phyloP scores from a whole-genome alignment of 2,329 filamentous ascomycete species.

The Nemania abortiva region DNA sequence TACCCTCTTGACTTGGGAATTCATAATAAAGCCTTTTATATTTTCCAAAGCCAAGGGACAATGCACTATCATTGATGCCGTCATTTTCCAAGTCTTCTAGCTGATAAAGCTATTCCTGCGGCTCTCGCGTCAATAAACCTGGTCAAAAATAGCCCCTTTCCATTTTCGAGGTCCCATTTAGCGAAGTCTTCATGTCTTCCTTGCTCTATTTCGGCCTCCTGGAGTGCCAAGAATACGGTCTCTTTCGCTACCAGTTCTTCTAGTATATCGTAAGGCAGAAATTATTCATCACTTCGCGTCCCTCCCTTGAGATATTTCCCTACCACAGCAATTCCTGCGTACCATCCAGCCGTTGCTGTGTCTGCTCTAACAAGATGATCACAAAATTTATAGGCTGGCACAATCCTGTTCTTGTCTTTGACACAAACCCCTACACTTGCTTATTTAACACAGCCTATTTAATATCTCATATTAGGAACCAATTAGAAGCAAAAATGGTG shows the following conservation, averaged over 20 bases:
- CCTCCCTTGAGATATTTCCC: too few species aligned
- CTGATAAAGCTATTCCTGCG: slow-evolving; percentile 16
- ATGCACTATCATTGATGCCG: slow-evolving; percentile 21
- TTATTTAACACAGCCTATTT: slow-evolving; percentile 21
- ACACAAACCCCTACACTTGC: slow-evolving; percentile 26
- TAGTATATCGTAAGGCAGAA: too few species aligned
- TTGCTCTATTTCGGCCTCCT: too few species aligned
- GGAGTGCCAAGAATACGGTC: too few species aligned
- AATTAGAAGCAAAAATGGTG: slow-evolving; percentile 18
- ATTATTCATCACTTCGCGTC: too few species aligned
- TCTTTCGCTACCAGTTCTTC: too few species aligned
- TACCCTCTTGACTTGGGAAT: slow-evolving; percentile 2
- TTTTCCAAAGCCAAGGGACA: slow-evolving; percentile 20
- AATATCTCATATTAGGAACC: slow-evolving; percentile 29
- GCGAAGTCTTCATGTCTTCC: too few species aligned
- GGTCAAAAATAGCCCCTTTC: slow-evolving; percentile 29
- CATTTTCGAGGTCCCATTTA: slow-evolving; percentile 1
- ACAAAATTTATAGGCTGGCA: slow-evolving; percentile 20
- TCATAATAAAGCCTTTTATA: slow-evolving; percentile 11
- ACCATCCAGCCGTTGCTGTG: slow-evolving; percentile 9
- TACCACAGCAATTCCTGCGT: too few species aligned
- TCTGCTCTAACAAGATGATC: slow-evolving; percentile 6
- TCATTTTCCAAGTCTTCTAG: slow-evolving; percentile 9
- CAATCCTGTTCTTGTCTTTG: slow-evolving; percentile 20
- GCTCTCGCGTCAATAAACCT: slow-evolving; percentile 9